Percentiles rank a stretch among this genome's conserved stretches.
Conservation (phyloP, 805 yeast genomes). For the Wickerhamomyces strasburgensis region DNA sequence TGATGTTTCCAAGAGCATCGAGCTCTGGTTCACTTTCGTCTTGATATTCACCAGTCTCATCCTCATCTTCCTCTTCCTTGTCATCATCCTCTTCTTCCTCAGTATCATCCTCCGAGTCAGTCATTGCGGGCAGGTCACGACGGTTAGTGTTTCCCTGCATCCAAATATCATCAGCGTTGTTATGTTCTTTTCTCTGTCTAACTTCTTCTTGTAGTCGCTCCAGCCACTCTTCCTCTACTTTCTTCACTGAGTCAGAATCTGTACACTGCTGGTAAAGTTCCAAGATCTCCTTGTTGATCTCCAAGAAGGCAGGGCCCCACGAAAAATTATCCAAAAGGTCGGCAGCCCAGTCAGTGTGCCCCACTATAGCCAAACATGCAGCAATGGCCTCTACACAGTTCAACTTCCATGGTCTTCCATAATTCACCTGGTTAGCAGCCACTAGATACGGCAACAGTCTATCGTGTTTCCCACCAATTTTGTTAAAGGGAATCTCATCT, state of each 20-base stretch:
- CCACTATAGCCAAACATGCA: constrained; percentile 93
- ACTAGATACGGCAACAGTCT: constrained; percentile 85
- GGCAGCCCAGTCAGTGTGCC: constrained; percentile 85
- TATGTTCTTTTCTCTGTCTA: constrained; percentile 51
- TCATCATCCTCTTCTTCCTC: constrained; percentile 18
- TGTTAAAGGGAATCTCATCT: constrained; percentile 93
- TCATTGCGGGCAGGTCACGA: constrained; percentile 22
- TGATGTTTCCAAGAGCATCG: constrained; percentile 20
- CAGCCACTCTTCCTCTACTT: constrained; percentile 74
- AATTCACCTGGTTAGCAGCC: constrained; percentile 96
- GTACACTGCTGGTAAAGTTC: constrained; percentile 74
- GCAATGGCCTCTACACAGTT: constrained; percentile 98
- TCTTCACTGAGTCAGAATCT: constrained; percentile 66
- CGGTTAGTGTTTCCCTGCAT: constrained; percentile 73
- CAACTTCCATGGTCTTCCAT: constrained; percentile 92
- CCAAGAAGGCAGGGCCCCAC: constrained; percentile 89
- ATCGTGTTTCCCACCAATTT: constrained; percentile 88
- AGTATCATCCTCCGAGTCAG: constrained; percentile 25
- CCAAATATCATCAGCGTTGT: constrained; percentile 63
- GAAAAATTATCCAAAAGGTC: constrained; percentile 72
- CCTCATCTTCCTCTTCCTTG: constrained; percentile 22
- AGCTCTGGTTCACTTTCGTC: constrained; percentile 18
- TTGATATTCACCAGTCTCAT: constrained; percentile 16
- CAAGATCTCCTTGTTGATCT: constrained; percentile 73
- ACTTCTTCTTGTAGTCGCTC: constrained; percentile 62